These are phyloP conservation scores for Chenopodium suecicum DNA, from an alignment of 148 eudicot species.

Conservation along the genomic window DNA sequence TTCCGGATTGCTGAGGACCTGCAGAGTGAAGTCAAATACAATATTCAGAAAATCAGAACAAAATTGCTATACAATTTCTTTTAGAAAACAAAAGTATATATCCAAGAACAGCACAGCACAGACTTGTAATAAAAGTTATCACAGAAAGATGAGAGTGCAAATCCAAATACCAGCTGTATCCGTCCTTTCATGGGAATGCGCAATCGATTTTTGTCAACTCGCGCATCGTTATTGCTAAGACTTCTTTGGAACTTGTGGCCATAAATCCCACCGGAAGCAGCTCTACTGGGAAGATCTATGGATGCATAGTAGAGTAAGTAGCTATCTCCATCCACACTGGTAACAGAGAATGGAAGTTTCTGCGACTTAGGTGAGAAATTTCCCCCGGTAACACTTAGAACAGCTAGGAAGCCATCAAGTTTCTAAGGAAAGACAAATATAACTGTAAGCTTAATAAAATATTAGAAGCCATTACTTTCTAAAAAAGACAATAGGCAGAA, in stretches of 20 bases:
- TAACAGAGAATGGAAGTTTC: conserved; percentile 75
- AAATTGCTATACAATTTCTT: not conserved
- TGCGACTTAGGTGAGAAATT: conserved; percentile 68
- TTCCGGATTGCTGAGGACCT: conserved; percentile 83
- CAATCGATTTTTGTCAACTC: conserved; percentile 38
- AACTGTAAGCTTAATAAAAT: conserved; percentile 10
- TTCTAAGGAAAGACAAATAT: conserved; percentile 35
- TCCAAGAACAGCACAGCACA: not conserved
- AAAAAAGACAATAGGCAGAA: not conserved
- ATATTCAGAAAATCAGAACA: not conserved
- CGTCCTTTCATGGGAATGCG: conserved; percentile 78
- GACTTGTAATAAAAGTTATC: not conserved
- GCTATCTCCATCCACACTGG: conserved; percentile 69
- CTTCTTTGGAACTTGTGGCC: conserved; percentile 32
- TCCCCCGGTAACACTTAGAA: conserved; percentile 63
- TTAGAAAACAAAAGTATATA: not conserved
- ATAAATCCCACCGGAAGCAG: conserved; percentile 20
- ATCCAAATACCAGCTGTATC: conserved; percentile 60
- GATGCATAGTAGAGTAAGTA: conserved; percentile 68
- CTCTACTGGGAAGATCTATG: conserved; percentile 47
- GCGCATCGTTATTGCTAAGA: conserved; percentile 43
- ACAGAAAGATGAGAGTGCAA: not conserved
- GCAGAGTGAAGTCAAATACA: conserved; percentile 17
- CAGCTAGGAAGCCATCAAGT: conserved; percentile 72
- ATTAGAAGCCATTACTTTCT: conserved; percentile 4